Evolutionary conservation across 805 yeast genomes (phyloP).

Genomic region (Zygoascus flipseniorum): DNA sequence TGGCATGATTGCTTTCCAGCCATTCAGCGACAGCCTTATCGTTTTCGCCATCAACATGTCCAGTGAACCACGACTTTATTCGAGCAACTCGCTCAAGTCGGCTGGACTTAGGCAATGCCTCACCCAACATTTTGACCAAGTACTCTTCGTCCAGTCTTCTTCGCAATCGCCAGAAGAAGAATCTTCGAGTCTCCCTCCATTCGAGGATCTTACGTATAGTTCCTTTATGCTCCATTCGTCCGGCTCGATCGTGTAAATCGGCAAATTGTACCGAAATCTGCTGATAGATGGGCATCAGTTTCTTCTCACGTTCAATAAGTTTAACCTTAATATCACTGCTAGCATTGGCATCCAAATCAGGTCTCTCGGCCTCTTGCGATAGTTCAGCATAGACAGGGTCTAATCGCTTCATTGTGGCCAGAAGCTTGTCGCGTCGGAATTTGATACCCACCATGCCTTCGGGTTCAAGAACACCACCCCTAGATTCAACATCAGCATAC

Average conservation of each 20-base stretch:
- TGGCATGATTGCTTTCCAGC: conserved; percentile 71
- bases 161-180: conserved; percentile 98
- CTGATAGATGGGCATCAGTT: conserved; percentile 75
- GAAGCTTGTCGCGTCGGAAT: conserved; percentile 86
- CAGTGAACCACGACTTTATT: conserved; percentile 79
- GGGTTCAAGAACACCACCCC: conserved; percentile 98
- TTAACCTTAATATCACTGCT: conserved; percentile 55
- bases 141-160: conserved; percentile 92
- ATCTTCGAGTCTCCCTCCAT: conserved; percentile 85
- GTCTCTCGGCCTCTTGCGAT: conserved; percentile 45
- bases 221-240: conserved; percentile 95
- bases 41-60: conserved; percentile 55
- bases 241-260: conserved; percentile 94
- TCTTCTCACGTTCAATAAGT: conserved; percentile 69
- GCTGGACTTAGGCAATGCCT: conserved; percentile 48
- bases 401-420: conserved; percentile 85
- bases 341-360: conserved; percentile 51
- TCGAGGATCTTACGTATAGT: conserved; percentile 76
- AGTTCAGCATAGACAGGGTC: conserved; percentile 64
- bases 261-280: conserved; percentile 95
- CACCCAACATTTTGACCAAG: conserved; percentile 63
- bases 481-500: conserved; percentile 93
- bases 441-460: conserved; percentile 99
- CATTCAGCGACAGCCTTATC: conserved; percentile 76
- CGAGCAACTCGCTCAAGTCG: conserved; percentile 81